phyloP scores from a whole-genome alignment of 2,329 filamentous ascomycete species.

The Aspergillus piperis region DNA sequence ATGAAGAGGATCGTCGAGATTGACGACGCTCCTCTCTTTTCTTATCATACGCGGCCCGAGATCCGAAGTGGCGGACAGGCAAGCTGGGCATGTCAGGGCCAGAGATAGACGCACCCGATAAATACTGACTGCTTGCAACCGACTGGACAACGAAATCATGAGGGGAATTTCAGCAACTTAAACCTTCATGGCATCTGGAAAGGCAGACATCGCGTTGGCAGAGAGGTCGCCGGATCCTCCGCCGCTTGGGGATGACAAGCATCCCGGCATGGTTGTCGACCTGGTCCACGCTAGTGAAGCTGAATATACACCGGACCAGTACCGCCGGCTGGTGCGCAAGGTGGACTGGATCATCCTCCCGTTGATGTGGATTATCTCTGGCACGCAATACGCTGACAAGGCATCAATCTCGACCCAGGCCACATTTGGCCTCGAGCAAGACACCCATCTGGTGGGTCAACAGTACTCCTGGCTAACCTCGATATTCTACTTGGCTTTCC shows the following conservation, averaged over 20 bases:
- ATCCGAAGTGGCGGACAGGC: too few species aligned
- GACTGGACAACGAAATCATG: rapidly evolving
- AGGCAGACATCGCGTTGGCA: too few species aligned
- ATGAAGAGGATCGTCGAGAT: too few species aligned
- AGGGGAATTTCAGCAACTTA: too few species aligned
- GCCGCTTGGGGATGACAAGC: not conserved
- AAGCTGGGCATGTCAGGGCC: too few species aligned
- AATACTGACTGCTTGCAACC: too few species aligned
- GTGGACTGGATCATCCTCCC: not conserved
- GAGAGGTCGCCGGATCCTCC: too few species aligned
- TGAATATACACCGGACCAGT: not conserved
- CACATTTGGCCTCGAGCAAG: not conserved
- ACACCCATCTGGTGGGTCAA: not conserved
- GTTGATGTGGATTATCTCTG: not conserved
- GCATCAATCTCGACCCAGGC: not conserved
- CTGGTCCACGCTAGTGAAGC: not conserved
- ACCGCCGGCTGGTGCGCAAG: not conserved
- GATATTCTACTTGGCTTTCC: not conserved
- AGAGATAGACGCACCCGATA: too few species aligned
- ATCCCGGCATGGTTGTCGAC: not conserved
- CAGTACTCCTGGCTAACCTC: not conserved
- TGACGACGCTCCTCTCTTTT: too few species aligned
- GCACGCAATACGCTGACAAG: not conserved
- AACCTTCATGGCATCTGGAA: too few species aligned
- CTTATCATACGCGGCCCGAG: too few species aligned